Conservation (phyloP, 2,329 filamentous ascomycete species). For the Neoscytalidium dimidiatum region DNA sequence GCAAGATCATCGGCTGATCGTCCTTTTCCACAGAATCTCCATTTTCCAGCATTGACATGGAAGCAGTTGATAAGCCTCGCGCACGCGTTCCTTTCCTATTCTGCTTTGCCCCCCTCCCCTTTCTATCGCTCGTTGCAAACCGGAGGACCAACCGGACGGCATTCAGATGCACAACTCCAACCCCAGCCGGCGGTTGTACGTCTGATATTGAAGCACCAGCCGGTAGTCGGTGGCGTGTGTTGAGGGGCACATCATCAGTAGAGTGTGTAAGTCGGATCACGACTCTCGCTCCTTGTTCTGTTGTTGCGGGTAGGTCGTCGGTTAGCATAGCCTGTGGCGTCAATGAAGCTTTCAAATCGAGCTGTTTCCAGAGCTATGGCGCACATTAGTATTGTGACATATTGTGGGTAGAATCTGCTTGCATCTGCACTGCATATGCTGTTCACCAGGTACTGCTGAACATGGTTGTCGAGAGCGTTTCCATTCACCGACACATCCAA, state of each 20-base stretch:
- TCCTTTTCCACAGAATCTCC: not conserved
- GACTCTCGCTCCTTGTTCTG: constrained; percentile 7
- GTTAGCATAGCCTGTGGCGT: not conserved
- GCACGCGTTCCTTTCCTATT: not conserved
- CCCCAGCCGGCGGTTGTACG: constrained; percentile 32
- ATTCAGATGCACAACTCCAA: constrained; percentile 29
- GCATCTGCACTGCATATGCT: constrained; percentile 29
- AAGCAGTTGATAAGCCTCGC: not conserved
- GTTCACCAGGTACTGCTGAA: constrained; percentile 27
- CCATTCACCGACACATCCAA: constrained; percentile 30
- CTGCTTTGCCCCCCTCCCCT: not conserved
- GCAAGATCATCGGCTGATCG: not conserved
- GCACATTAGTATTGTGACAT: not conserved
- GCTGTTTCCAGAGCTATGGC: constrained; percentile 38
- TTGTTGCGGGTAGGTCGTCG: not conserved
- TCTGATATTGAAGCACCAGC: constrained; percentile 30
- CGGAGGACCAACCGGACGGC: constrained; percentile 31
- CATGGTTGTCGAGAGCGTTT: constrained; percentile 26
- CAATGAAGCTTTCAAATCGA: constrained; percentile 31
- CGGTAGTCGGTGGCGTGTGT: constrained; percentile 27
- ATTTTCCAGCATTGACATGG: not conserved
- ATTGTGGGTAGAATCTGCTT: not conserved
- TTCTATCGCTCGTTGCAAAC: constrained; percentile 11
- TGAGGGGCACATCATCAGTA: constrained; percentile 13
- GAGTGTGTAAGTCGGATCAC: constrained; percentile 29